Evolutionary conservation across 768 basidiomycete species (phyloP), one percentile per base, ranked within the genome.

Genomic region (Tephrocybe sp.): DNA sequence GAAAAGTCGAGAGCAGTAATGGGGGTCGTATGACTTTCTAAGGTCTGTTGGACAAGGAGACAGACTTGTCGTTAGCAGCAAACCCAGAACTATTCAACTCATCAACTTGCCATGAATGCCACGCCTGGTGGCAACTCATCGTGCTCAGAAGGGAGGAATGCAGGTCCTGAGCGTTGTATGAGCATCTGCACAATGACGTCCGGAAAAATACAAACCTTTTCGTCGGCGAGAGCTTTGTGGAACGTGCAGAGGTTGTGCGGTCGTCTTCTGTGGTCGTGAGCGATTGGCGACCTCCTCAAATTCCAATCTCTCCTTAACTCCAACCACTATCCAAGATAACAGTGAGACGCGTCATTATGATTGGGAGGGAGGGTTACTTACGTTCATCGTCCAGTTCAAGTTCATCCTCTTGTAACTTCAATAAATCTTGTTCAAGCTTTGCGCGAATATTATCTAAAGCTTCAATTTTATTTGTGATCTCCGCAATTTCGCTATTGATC

Each of bases 71-170:
- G 36, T 45, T 38, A 40, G 53, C 60, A 9, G 49, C 55, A 23
- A 17, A n/a, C 26, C n/a, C 31, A n/a, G 35, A 30, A 45, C 47
- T 35, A 46, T 9, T 50, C 14, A 5, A 48, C 20, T 35, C 40
- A 40, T 35, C 12, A 23, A 60, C 60, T 58, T 69, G 92, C 92
- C 95, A 99, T 98, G 71, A 99, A 99, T 11, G 96, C 97, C 5
- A 98, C 83, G 1, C 92, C 93, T 7, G 86, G 82, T 8, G 97
- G 97, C 26, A 99, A 76, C 47, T 97, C 93, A 59, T 94, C 92
- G 59, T 99, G 97, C 65, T 98, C 97, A 14, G 94, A 97, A 4
- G 97, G 97, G 41, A 99, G 67, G 74, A 99, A 98, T 14, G 91
- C 91, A 0, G 96, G 95, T 2, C 96, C 95, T 87, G 53, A 45